Percentiles rank a stretch among this genome's conserved stretches.
phyloP scores from a whole-genome alignment of 495 filamentous ascomycete species.

The Neurospora sp. region DNA sequence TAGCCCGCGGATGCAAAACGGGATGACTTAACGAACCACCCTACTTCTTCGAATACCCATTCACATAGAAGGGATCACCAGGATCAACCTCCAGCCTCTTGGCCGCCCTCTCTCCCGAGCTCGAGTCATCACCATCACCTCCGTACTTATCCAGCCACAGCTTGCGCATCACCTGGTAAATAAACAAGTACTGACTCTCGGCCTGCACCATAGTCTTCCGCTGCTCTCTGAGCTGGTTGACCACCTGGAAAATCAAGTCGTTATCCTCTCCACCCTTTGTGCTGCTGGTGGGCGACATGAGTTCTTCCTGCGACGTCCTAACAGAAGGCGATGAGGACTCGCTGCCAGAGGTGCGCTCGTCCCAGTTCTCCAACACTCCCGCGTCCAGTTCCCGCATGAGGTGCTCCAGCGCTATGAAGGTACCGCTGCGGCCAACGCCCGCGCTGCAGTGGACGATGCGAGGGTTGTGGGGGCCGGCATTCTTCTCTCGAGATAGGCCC shows the following conservation, averaged over 20 bases:
- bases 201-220: slow-evolving; percentile 95
- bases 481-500: slow-evolving; percentile 62
- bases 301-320: neutral
- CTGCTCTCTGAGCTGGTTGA: slow-evolving; percentile 77
- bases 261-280: slow-evolving; percentile 13
- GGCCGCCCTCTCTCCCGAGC: slow-evolving; percentile 28
- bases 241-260: slow-evolving; percentile 55
- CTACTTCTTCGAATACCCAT: neutral
- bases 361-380: slow-evolving; percentile 49
- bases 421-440: slow-evolving; percentile 87
- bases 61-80: slow-evolving; percentile 13
- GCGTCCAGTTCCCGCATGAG: slow-evolving; percentile 72
- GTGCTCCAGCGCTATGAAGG: slow-evolving; percentile 90
- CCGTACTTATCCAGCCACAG: slow-evolving; percentile 51
- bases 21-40: neutral
- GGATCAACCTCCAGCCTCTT: slow-evolving; percentile 39
- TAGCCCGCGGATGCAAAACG: neutral
- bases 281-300: neutral
- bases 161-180: slow-evolving; percentile 79
- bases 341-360: slow-evolving; percentile 4
- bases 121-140: slow-evolving; percentile 13
- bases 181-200: slow-evolving; percentile 73
- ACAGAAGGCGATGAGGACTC: neutral
- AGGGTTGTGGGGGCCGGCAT: slow-evolving; percentile 54
- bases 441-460: slow-evolving; percentile 90